phyloP scores from a whole-genome alignment of 129 eudicot species.

The Flaveria linearis region DNA sequence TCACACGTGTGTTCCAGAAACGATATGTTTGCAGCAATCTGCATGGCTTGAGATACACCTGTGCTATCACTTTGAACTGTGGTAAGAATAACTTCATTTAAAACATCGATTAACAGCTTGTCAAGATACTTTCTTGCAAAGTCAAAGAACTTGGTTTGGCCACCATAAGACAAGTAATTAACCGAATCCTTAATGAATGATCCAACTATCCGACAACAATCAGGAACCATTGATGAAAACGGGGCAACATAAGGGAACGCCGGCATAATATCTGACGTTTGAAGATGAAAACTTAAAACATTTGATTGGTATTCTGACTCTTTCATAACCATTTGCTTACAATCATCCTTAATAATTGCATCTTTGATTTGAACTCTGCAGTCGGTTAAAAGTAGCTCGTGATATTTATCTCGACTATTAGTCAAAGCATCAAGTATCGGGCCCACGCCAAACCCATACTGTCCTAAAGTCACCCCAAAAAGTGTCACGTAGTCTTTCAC shows the following conservation, averaged over 20 bases:
- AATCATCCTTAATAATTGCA: constrained; percentile 55
- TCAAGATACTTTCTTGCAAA: constrained; percentile 72
- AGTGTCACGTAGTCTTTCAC: constrained; percentile 93
- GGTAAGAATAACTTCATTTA: constrained; percentile 61
- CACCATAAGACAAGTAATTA: constrained; percentile 76
- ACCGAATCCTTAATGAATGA: constrained; percentile 82
- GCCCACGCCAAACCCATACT: constrained; percentile 79
- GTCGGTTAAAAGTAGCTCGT: constrained; percentile 73
- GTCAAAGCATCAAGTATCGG: constrained; percentile 59
- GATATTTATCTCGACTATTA: constrained; percentile 74
- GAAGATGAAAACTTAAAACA: constrained; percentile 70
- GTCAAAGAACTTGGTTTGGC: constrained; percentile 70
- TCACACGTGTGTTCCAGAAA: constrained; percentile 83
- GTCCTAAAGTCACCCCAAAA: constrained; percentile 73
- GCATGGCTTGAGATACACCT: constrained; percentile 88
- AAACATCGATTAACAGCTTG: constrained; percentile 68
- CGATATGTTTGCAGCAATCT: constrained; percentile 73
- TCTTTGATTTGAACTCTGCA: constrained; percentile 63
- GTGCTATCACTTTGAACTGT: constrained; percentile 49
- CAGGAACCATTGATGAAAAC: constrained; percentile 91
- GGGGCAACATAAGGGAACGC: constrained; percentile 96
- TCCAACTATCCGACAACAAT: constrained; percentile 67
- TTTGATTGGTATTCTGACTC: constrained; percentile 87
- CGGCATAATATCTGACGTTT: constrained; percentile 78
- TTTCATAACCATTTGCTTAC: constrained; percentile 78